phyloP scores from a whole-genome alignment of 2,329 filamentous ascomycete species.

The Colletotrichum destructivum region DNA sequence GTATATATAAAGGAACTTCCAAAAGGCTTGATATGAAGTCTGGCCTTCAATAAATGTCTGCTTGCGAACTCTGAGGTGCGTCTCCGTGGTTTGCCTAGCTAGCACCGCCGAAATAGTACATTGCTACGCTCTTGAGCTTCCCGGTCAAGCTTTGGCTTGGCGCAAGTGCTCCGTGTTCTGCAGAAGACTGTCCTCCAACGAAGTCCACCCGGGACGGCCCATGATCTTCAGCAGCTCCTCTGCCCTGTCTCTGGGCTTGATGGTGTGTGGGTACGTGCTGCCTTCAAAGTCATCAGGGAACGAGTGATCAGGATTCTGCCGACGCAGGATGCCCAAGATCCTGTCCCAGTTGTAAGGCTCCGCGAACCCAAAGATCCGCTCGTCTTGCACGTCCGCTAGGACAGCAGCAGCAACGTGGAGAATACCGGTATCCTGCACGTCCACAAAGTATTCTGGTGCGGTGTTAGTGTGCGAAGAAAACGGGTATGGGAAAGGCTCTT shows the following conservation, averaged over 20 bases:
- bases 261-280: slow-evolving; percentile 21
- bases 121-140: too few relatives aligned
- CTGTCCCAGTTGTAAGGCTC: slow-evolving; percentile 62
- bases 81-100: too few relatives aligned
- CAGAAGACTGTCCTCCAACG: not conserved
- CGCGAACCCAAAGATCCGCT: slow-evolving; percentile 69
- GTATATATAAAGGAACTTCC: too few relatives aligned
- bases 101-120: too few relatives aligned
- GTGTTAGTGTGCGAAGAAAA: slow-evolving; percentile 46
- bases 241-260: slow-evolving; percentile 1
- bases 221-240: not conserved
- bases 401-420: slow-evolving; percentile 68
- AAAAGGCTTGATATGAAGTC: too few relatives aligned
- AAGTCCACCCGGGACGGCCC: slow-evolving; percentile 1
- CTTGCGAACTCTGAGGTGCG: too few relatives aligned
- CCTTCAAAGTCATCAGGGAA: slow-evolving; percentile 46
- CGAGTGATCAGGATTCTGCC: slow-evolving; percentile 35
- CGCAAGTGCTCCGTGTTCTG: not conserved
- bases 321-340: slow-evolving; percentile 50
- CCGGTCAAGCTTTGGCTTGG: not conserved
- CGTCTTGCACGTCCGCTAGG: slow-evolving; percentile 59
- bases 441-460: slow-evolving; percentile 61
- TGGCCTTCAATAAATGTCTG: too few relatives aligned
- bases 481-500: slow-evolving; percentile 49
- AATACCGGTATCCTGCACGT: slow-evolving; percentile 63